Base-by-base conservation (phyloP, 139 green algal genomes). In the Spirogloea muscicola region DNA sequence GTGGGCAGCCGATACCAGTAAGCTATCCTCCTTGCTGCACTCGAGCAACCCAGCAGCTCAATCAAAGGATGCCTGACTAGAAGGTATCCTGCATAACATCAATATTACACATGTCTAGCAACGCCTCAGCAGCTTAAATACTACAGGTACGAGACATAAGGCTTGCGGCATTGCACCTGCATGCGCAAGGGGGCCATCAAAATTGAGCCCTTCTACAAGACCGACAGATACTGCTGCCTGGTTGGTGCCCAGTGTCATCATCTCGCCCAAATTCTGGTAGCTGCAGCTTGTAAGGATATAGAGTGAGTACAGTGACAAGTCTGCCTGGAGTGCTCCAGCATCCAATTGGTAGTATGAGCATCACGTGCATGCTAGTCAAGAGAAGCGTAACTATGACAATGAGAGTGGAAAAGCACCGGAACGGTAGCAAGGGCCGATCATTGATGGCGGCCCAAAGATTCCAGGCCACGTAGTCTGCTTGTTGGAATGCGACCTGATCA, bases 401-500 rank as follows among this genome's bases (percentile, higher is more conserved):
- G 13, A 51, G 10, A 42, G 29, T 9, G 55, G 55, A 9, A 64
- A 13, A 13, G 10, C 38, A 77, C 68, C 51, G 58, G 87, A 99
- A 99, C 38, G 86, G 89, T 62, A 98, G 85, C 72, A 98, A 81
- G 2, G 90, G 85, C 1, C 89, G 84, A 10, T 73, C 73, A 80
- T 95, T 96, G 75, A 97, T 93, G 37, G 87, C 43, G 0, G 94
- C 87, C 94, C 94, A 99, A 21, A 99, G 59, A 80, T 98, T 99
- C 93, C 93, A 99, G 0, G 92, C 94, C 5, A 89, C 91, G 71
- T 98, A 99, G 79, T 99, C 94, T 0, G 94, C 91, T 71, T 96
- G 90, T 81, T 99, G 94, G 82, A 98, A 96, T 0, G 94, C 94
- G 9, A 99, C 93, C 86, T 98, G 92, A n/a, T n/a, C n/a, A n/a